Conservation (phyloP, 495 filamentous ascomycete genomes). For the Lasiosphaeria miniovina region DNA sequence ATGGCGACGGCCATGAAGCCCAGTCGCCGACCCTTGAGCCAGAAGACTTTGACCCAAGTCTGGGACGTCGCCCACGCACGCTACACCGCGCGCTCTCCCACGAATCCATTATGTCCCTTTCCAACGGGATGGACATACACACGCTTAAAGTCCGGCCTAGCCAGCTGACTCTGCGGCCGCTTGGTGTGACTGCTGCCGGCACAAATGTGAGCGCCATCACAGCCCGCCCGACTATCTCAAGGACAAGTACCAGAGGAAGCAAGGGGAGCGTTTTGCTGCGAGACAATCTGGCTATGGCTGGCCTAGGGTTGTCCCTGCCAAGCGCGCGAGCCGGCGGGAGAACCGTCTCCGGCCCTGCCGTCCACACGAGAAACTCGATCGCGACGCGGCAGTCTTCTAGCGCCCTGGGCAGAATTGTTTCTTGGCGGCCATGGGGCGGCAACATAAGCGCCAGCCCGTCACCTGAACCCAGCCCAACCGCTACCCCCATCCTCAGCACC, state of each 20-base stretch:
- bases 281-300: slow-evolving; percentile 36
- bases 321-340: slow-evolving; percentile 13
- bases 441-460: slow-evolving; percentile 12
- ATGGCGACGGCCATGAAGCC: slow-evolving; percentile 16
- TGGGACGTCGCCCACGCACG: slow-evolving; percentile 14
- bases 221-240: slow-evolving; percentile 39
- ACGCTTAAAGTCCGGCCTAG: slow-evolving; percentile 51
- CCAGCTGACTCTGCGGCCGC: slow-evolving; percentile 46
- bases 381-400: slow-evolving; percentile 18
- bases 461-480: slow-evolving; percentile 13
- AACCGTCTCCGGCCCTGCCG: slow-evolving; percentile 19
- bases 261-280: slow-evolving; percentile 38
- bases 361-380: neutral
- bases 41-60: slow-evolving; percentile 19
- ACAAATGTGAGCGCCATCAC: slow-evolving; percentile 41
- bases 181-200: slow-evolving; percentile 42
- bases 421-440: slow-evolving; percentile 47
- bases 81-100: slow-evolving; percentile 47
- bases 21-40: slow-evolving; percentile 6
- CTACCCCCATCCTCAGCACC: slow-evolving; percentile 12
- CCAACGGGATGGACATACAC: slow-evolving; percentile 54
- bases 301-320: slow-evolving; percentile 21
- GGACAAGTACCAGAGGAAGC: slow-evolving; percentile 29
- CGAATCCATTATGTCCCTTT: slow-evolving; percentile 54
- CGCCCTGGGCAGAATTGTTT: slow-evolving; percentile 40